Evolutionary conservation across 2,329 filamentous ascomycete species (phyloP).

Genomic region (Venturia nashicola): DNA sequence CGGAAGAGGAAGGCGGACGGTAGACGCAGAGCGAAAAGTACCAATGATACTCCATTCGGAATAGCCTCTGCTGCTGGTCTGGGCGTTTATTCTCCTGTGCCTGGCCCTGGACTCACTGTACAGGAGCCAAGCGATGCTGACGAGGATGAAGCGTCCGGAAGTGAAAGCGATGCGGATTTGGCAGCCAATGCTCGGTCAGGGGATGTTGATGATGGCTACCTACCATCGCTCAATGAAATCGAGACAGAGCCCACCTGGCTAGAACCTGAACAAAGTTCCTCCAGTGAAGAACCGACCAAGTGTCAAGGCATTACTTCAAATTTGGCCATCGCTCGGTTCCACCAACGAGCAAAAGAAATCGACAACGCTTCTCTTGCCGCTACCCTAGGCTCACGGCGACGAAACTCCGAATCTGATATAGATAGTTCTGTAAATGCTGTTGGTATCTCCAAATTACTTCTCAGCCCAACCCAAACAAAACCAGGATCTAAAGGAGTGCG

Average conservation of each 20-base stretch:
- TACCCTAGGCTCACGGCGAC: constrained; percentile 57
- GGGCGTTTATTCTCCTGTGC: constrained; percentile 30
- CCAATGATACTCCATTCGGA: constrained; percentile 22
- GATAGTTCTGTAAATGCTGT: constrained; percentile 49
- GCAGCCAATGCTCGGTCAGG: not conserved
- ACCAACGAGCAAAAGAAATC: constrained; percentile 35
- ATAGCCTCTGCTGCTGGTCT: constrained; percentile 18
- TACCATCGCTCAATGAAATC: not conserved
- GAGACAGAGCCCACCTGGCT: not conserved
- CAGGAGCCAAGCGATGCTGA: constrained; percentile 24
- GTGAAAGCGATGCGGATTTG: constrained; percentile 3
- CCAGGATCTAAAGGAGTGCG: constrained; percentile 23
- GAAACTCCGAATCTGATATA: constrained; percentile 49
- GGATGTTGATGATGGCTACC: not conserved
- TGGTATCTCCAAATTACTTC: constrained; percentile 46
- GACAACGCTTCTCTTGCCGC: constrained; percentile 47
- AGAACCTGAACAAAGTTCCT: not conserved
- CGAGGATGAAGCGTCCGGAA: constrained; percentile 13
- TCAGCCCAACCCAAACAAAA: constrained; percentile 32
- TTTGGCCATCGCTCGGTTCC: constrained; percentile 42
- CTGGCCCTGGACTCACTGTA: constrained; percentile 37
- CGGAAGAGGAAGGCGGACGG: constrained; percentile 13
- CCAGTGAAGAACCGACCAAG: not conserved
- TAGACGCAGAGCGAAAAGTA: constrained; percentile 36
- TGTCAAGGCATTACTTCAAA: constrained; percentile 29